Evolutionary conservation across 139 green algal species (phyloP).

Genomic region (Spirogloea muscicola): DNA sequence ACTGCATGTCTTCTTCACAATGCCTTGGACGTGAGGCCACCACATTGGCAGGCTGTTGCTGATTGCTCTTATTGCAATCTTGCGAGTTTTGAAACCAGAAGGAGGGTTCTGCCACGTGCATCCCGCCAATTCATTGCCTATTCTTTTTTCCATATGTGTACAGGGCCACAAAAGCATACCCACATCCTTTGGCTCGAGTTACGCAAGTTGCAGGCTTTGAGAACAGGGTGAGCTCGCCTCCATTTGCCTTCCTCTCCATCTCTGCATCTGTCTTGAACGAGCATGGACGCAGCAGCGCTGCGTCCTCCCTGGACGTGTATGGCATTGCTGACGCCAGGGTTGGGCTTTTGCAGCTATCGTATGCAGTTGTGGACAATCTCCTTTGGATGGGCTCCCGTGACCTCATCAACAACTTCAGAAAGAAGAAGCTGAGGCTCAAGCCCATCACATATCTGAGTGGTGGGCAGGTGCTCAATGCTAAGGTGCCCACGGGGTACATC

Average conservation of each 20-base stretch:
- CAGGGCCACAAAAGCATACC: no score
- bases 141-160: no score
- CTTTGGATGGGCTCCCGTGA: constrained; percentile 30
- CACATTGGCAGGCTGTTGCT: constrained; percentile 50
- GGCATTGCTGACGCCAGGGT: no score
- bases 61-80: constrained; percentile 40
- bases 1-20: constrained; percentile 60
- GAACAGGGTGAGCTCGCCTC: no score
- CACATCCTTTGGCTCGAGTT: no score
- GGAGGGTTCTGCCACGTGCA: no score
- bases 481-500: constrained; percentile 54
- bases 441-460: constrained; percentile 10
- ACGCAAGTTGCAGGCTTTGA: constrained; percentile 25
- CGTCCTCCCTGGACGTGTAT: no score
- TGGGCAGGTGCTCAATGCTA: neutral
- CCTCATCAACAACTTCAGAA: constrained; percentile 43
- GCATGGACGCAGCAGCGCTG: no score
- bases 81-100: no score
- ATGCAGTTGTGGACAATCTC: constrained; percentile 33
- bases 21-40: constrained; percentile 54
- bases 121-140: no score
- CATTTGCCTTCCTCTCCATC: no score
- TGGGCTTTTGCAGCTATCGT: constrained; percentile 35
- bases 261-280: no score
- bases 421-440: constrained; percentile 19